These are phyloP conservation scores for Cokeromyces recurvatus DNA, from an alignment of 371 early-diverging fungal species.

Conservation along the genomic window DNA sequence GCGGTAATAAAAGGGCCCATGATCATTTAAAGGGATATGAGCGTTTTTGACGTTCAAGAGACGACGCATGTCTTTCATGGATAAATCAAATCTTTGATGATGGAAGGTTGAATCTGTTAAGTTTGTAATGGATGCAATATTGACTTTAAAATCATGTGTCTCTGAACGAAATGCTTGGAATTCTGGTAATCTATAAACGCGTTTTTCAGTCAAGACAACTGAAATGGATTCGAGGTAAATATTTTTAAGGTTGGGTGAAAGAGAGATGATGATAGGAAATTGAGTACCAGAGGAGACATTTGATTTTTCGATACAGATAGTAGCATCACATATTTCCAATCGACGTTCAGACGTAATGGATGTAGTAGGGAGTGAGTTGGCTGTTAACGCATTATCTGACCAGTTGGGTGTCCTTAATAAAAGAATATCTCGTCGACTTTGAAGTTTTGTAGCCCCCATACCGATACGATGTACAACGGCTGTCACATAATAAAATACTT, in stretches of 20 bases:
- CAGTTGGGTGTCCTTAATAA: slow-evolving; percentile 24
- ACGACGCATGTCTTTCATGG: slow-evolving; percentile 20
- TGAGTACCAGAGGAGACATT: slow-evolving; percentile 28
- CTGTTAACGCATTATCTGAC: slow-evolving; percentile 21
- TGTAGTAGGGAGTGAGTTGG: slow-evolving; percentile 22
- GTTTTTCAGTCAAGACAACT: slow-evolving; percentile 20
- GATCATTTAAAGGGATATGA: slow-evolving; percentile 22
- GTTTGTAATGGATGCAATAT: slow-evolving; percentile 8
- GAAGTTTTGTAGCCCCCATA: slow-evolving; percentile 19
- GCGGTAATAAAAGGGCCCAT: slow-evolving; percentile 20
- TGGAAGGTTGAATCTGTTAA: slow-evolving; percentile 10
- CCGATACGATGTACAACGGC: slow-evolving; percentile 29
- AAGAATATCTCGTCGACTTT: slow-evolving; percentile 19
- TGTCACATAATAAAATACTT: slow-evolving; percentile 24
- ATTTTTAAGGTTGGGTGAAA: slow-evolving; percentile 23
- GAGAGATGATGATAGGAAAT: slow-evolving; percentile 19
- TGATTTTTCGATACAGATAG: slow-evolving; percentile 29
- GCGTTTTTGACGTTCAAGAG: slow-evolving; percentile 23
- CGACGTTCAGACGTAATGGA: slow-evolving; percentile 23
- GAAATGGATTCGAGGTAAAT: slow-evolving; percentile 27
- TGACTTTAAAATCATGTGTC: slow-evolving; percentile 20
- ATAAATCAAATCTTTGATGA: slow-evolving; percentile 3
- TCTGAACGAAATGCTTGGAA: slow-evolving; percentile 24
- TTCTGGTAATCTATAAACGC: slow-evolving; percentile 26
- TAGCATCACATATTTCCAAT: slow-evolving; percentile 22